A percentile compares a stretch with the other conserved stretches of the same genome.
phyloP scores from a whole-genome alignment of 2,329 filamentous ascomycete species.

The Aaosphaeria pasadenensis region DNA sequence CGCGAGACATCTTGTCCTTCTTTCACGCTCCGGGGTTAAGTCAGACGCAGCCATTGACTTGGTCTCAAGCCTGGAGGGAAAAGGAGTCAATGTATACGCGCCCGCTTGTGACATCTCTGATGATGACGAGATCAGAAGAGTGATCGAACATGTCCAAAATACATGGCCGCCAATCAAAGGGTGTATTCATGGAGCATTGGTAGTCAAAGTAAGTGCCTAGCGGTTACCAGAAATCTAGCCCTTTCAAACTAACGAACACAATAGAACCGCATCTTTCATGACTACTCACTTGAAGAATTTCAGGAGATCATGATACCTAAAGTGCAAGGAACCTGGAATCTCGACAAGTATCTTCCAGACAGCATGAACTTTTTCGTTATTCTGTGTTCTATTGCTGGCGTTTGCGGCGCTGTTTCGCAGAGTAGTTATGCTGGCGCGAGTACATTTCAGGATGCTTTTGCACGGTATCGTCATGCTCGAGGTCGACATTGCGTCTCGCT shows the following conservation, averaged over 20 bases:
- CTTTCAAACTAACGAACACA: too few relatives aligned
- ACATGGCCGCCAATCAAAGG: neutral
- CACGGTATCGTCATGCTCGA: neutral
- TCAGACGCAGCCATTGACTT: neutral
- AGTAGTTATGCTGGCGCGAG: neutral
- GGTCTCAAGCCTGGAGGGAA: neutral
- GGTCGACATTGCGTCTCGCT: neutral
- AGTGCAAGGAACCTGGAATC: slow-evolving; percentile 5
- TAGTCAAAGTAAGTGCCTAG: neutral
- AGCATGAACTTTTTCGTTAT: neutral
- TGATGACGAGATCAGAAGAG: too few relatives aligned
- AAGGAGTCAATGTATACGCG: neutral
- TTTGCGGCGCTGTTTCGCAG: neutral
- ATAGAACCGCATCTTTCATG: too few relatives aligned
- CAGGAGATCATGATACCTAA: neutral
- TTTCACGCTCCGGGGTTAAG: neutral
- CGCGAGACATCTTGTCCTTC: neutral
- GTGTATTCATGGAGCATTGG: neutral
- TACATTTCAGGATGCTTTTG: neutral
- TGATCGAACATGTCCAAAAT: too few relatives aligned
- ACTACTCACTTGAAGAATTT: neutral
- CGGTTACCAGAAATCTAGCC: too few relatives aligned
- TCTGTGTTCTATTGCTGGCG: neutral
- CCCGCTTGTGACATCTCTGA: neutral
- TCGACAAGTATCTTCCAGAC: slow-evolving; percentile 1